A percentile compares a stretch with the other conserved stretches of the same genome.
These are phyloP conservation scores for Pseudoperonospora humuli DNA, from an alignment of 352 stramenopile species.

Conservation along the genomic window DNA sequence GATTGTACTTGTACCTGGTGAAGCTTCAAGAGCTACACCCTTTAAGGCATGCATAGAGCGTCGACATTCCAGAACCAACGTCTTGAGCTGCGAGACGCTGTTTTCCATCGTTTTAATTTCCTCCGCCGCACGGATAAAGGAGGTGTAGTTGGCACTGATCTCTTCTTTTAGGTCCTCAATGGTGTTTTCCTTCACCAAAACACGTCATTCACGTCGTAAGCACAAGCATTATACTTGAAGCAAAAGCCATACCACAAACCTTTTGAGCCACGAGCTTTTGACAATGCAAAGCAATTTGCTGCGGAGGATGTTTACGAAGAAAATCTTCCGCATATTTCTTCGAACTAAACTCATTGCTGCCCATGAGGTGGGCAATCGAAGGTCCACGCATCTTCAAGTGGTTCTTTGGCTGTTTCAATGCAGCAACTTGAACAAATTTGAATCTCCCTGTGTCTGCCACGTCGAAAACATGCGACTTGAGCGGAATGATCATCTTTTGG, in stretches of 20 bases:
- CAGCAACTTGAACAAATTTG: slow-evolving; percentile 46
- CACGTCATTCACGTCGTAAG: neutral
- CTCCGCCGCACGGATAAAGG: slow-evolving; percentile 59
- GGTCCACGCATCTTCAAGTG: too few species aligned
- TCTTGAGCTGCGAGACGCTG: slow-evolving; percentile 73
- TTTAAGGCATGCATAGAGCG: slow-evolving; percentile 56
- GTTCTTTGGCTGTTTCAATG: slow-evolving; percentile 55
- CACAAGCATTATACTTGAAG: neutral
- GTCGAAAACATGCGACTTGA: slow-evolving; percentile 75
- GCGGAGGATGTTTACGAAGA: slow-evolving; percentile 57
- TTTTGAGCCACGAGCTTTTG: slow-evolving; percentile 70
- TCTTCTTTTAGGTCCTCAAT: slow-evolving; percentile 79
- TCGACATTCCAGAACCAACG: slow-evolving; percentile 67
- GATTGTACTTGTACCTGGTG: too few species aligned
- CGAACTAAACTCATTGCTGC: slow-evolving; percentile 51
- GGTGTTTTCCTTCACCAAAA: slow-evolving; percentile 49
- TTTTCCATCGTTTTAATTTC: slow-evolving; percentile 85
- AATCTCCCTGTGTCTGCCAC: slow-evolving; percentile 45
- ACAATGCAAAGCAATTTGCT: slow-evolving; percentile 74
- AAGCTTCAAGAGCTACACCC: slow-evolving; percentile 37
- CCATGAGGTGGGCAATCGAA: too few species aligned
- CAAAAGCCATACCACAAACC: slow-evolving; percentile 10
- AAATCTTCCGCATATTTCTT: slow-evolving; percentile 76
- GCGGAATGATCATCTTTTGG: slow-evolving; percentile 55
- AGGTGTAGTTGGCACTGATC: slow-evolving; percentile 76